Base-by-base conservation (phyloP, 495 filamentous ascomycete species). In the Cudoniella acicularis region DNA sequence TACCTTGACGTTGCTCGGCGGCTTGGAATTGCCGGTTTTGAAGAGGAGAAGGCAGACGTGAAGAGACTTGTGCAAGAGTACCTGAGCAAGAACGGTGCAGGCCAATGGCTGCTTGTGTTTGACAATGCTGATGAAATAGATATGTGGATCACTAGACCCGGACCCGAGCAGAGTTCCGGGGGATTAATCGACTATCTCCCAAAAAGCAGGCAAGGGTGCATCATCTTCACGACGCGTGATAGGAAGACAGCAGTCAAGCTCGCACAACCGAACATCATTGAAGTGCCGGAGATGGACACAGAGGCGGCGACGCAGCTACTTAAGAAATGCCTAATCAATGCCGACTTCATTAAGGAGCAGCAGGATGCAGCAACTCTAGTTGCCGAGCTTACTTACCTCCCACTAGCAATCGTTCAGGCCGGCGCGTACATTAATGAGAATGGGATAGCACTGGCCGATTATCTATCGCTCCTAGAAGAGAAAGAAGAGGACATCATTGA, bases 341-440 rank as follows among this genome's bases (percentile, higher is more conserved):
- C 9, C 2, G 36, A 45, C 10, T 17, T 57, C 2, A 1, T 46
- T 13, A 57, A 57, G 26, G 45, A 62, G 23, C 23, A 21, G 9
- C 10, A 22, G 46, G 50, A 58, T 53, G 51, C 47, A 8, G 45
- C 47, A 21, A 21, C 59, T 6, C 69, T 82, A 24, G 65, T 79
- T 1, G 49, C 69, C 46, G 57, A 67, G 18, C 67, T 82, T 20
- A 67, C 67, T 21, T 67, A 64, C 40, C 68, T 80, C 2, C 79
- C 78, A 8, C 67, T 83, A 9, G n/a, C n/a, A n/a, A n/a, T n/a
- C n/a, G n/a, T n/a, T n/a, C n/a, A n/a, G n/a, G n/a, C n/a, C n/a
- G n/a, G 79, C 79, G 69, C 76, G 4, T 83, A 74, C 57, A 78
- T 83, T 8, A 71, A 71, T 49, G 66, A 73, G 57, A 79, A 74